Evolutionary conservation across 345 rosid genomes (phyloP).

Genomic region (Durio zibethinus): DNA sequence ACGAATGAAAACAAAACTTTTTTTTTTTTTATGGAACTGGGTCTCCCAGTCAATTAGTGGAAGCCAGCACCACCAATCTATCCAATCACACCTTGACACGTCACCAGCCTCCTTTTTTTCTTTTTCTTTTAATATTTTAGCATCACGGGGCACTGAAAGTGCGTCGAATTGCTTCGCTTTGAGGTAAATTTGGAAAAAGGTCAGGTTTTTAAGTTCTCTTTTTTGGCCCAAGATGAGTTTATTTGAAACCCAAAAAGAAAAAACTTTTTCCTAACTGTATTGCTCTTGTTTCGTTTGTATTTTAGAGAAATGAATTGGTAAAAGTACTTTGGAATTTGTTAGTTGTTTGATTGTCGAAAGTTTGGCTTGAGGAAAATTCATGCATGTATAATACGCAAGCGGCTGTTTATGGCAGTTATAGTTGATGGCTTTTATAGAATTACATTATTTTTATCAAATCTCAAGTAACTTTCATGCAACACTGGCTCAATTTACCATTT

Average conservation of each 20-base stretch:
- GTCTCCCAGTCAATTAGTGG: slow-evolving; percentile 27
- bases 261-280: background rate
- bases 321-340: background rate
- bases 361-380: background rate
- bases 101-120: background rate
- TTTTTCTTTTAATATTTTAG: background rate
- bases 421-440: background rate
- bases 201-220: background rate
- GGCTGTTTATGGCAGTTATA: background rate
- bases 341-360: background rate
- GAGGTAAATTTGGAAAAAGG: background rate
- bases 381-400: background rate
- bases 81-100: slow-evolving; percentile 24
- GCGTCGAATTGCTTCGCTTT: slow-evolving; percentile 1
- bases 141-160: slow-evolving; percentile 4
- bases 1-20: slow-evolving; percentile 30
- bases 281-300: background rate
- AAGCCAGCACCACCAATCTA: slow-evolving; percentile 27
- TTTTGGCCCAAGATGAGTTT: background rate
- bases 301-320: background rate
- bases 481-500: background rate
- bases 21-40: slow-evolving; percentile 21
- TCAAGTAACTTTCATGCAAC: background rate
- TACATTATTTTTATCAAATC: background rate
- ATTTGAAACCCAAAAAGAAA: background rate